Conservation (phyloP, 306 rosid genomes). For the Luffa acutangula region DNA sequence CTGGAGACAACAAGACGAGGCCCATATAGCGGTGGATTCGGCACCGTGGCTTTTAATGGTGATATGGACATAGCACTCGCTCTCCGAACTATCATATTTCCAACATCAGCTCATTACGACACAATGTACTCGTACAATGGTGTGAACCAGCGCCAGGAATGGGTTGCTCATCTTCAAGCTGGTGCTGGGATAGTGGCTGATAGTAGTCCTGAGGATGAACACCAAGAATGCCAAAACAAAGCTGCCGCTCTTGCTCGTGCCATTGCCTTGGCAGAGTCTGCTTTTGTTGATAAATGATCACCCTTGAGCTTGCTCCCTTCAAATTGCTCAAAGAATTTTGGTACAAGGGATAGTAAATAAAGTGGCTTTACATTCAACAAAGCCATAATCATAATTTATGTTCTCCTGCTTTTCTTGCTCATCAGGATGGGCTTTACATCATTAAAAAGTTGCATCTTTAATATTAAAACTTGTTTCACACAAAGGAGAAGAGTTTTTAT, state of each 20-base stretch:
- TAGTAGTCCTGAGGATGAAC: slow-evolving; percentile 60
- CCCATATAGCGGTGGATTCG: slow-evolving; percentile 75
- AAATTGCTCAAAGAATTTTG: not conserved
- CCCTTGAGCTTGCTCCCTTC: not conserved
- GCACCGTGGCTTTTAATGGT: slow-evolving; percentile 45
- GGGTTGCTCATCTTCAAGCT: slow-evolving; percentile 81
- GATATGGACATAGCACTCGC: slow-evolving; percentile 82
- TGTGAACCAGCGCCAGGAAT: slow-evolving; percentile 33
- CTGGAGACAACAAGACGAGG: slow-evolving; percentile 62
- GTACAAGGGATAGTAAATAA: not conserved
- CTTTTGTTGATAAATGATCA: slow-evolving; percentile 41
- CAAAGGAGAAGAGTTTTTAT: too few species aligned
- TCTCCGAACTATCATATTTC: slow-evolving; percentile 62
- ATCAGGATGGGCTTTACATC: not conserved
- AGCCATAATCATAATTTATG: not conserved
- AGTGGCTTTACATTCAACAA: not conserved
- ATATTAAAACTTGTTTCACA: too few species aligned
- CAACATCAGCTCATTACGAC: slow-evolving; percentile 48
- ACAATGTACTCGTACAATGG: slow-evolving; percentile 64
- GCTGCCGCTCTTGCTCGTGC: slow-evolving; percentile 85
- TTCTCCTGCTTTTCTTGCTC: not conserved
- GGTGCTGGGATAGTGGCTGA: slow-evolving; percentile 91
- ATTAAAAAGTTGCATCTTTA: not conserved
- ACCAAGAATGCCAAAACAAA: slow-evolving; percentile 79
- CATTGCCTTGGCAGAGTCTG: slow-evolving; percentile 69